Evolutionary conservation across 306 rosid genomes (phyloP).

Genomic region (Hippophae tibetana): DNA sequence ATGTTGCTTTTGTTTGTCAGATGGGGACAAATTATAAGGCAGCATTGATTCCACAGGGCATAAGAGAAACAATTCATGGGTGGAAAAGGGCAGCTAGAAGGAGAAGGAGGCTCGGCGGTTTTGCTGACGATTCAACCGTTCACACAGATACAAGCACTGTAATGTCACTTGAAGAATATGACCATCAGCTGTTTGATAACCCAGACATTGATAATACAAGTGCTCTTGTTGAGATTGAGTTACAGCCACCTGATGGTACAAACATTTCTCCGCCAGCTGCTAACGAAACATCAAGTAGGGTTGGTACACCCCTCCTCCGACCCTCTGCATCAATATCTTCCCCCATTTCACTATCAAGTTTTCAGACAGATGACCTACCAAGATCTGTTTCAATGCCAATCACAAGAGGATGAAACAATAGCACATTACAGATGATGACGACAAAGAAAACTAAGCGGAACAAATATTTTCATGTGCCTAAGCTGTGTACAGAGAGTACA

Average conservation of each 20-base stretch:
- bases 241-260: slow-evolving; percentile 28
- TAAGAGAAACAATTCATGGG: slow-evolving; percentile 86
- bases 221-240: slow-evolving; percentile 33
- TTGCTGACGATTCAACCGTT: slow-evolving; percentile 59
- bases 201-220: slow-evolving; percentile 11
- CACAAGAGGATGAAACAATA: slow-evolving; percentile 29
- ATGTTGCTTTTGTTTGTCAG: slow-evolving; percentile 27
- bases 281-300: slow-evolving; percentile 56
- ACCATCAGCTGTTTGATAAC: slow-evolving; percentile 27
- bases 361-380: slow-evolving; percentile 22
- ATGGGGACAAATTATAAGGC: slow-evolving; percentile 99
- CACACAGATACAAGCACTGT: slow-evolving; percentile 78
- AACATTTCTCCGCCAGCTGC: slow-evolving; percentile 29
- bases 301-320: slow-evolving; percentile 59
- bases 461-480: too few relatives aligned
- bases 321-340: slow-evolving; percentile 56
- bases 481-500: too few relatives aligned
- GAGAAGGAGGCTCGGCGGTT: slow-evolving; percentile 61
- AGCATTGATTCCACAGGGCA: slow-evolving; percentile 69
- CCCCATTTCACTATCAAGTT: slow-evolving; percentile 17
- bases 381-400: slow-evolving; percentile 66
- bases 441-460: background rate
- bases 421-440: background rate
- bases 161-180: slow-evolving; percentile 63
- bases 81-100: slow-evolving; percentile 81